phyloP scores from a whole-genome alignment of 2,329 filamentous ascomycete species.

The Purpureocillium lavendulum region DNA sequence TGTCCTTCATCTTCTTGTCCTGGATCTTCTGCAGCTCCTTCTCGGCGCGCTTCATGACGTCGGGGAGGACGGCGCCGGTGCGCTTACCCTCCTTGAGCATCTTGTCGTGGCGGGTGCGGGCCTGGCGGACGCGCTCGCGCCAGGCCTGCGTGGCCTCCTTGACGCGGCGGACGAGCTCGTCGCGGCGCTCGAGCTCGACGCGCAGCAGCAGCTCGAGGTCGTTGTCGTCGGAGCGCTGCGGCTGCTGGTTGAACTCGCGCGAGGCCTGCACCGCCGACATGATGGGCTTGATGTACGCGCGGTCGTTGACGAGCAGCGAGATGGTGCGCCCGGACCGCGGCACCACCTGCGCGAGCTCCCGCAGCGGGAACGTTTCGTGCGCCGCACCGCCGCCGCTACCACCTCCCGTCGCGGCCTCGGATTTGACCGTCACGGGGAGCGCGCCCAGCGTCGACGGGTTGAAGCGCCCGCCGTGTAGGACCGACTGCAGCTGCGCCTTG shows the following conservation, averaged over 20 bases:
- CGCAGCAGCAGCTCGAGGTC: conserved; percentile 49
- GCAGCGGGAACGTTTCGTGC: conserved; percentile 34
- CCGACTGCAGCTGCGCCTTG: conserved; percentile 30
- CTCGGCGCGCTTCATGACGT: conserved; percentile 40
- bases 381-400: conserved; percentile 4
- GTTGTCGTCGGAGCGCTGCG: conserved; percentile 48
- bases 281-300: conserved; percentile 41
- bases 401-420: conserved; percentile 5
- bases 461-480: conserved; percentile 40
- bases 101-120: conserved; percentile 39
- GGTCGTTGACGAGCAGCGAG: conserved; percentile 33
- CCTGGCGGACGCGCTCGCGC: conserved; percentile 39
- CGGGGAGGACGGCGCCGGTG: conserved; percentile 32
- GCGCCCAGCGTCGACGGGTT: conserved; percentile 40
- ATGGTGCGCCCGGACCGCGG: conserved; percentile 33
- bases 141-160: conserved; percentile 41
- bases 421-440: conserved; percentile 30
- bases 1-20: conserved; percentile 43
- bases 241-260: conserved; percentile 52
- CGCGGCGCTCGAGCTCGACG: conserved; percentile 42
- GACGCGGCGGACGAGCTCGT: conserved; percentile 34
- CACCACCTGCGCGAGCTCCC: conserved; percentile 46
- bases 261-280: conserved; percentile 45
- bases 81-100: conserved; percentile 40
- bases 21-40: conserved; percentile 39